A percentile compares a stretch with the other conserved stretches of the same genome.
These are phyloP conservation scores for Thelonectria discophora DNA, from an alignment of 2,329 filamentous ascomycete species.

Conservation along the genomic window DNA sequence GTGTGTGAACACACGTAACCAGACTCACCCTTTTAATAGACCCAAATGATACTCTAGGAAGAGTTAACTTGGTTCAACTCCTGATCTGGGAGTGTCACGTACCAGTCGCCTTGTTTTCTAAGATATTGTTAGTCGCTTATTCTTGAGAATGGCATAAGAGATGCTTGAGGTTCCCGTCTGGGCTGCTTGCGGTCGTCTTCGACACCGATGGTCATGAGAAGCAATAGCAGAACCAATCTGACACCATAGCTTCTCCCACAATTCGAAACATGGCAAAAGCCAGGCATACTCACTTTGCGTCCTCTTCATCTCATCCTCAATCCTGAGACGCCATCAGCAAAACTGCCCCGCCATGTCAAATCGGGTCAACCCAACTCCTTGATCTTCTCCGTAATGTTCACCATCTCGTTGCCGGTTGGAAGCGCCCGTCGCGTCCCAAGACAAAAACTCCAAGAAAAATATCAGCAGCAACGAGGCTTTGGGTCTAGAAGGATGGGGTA, in stretches of 20 bases:
- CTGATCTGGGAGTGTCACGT: slow-evolving; percentile 48
- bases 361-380: slow-evolving; percentile 79
- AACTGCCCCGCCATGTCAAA: slow-evolving; percentile 18
- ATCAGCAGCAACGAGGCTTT: slow-evolving; percentile 17
- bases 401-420: slow-evolving; percentile 70
- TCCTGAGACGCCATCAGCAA: slow-evolving; percentile 66
- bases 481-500: slow-evolving; percentile 22
- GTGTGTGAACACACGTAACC: background rate
- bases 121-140: slow-evolving; percentile 43
- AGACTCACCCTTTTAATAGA: slow-evolving; percentile 87
- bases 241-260: background rate
- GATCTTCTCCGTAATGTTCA: slow-evolving; percentile 99
- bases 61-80: slow-evolving; percentile 30
- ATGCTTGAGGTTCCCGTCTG: background rate
- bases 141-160: background rate
- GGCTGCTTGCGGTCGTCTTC: background rate
- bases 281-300: slow-evolving; percentile 85
- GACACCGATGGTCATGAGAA: background rate
- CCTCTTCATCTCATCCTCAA: slow-evolving; percentile 99
- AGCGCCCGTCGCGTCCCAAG: slow-evolving; percentile 34
- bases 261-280: background rate
- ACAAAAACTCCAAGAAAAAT: slow-evolving; percentile 20
- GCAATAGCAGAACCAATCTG: background rate
- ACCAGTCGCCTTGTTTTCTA: slow-evolving; percentile 99
- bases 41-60: slow-evolving; percentile 92